Evolutionary conservation across 2,329 filamentous ascomycete genomes (phyloP).

Genomic region (Furcasterigmium sp.): DNA sequence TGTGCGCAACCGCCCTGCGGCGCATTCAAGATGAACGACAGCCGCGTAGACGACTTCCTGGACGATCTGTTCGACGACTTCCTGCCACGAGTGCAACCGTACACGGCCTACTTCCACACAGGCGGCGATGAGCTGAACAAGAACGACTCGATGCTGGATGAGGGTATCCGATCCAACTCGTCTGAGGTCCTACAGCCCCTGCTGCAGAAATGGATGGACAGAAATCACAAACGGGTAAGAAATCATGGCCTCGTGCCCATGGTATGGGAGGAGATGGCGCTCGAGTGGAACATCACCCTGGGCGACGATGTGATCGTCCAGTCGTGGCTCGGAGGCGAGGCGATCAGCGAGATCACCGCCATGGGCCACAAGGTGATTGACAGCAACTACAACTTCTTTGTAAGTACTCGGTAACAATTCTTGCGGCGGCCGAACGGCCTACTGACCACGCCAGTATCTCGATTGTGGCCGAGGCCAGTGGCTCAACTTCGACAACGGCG

Average conservation of each 20-base stretch:
- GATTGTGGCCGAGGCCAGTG: slow-evolving; percentile 79
- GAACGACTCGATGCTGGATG: slow-evolving; percentile 69
- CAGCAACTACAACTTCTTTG: slow-evolving; percentile 75
- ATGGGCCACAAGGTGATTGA: slow-evolving; percentile 67
- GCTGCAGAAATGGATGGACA: slow-evolving; percentile 71
- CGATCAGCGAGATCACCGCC: slow-evolving; percentile 54
- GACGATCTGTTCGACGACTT: slow-evolving; percentile 70
- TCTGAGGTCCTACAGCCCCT: slow-evolving; percentile 63
- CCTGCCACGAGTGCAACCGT: slow-evolving; percentile 64
- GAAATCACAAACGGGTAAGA: slow-evolving; percentile 61
- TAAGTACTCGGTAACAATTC: slow-evolving; percentile 41
- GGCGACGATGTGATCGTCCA: slow-evolving; percentile 70
- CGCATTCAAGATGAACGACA: slow-evolving; percentile 71
- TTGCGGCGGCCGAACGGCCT: too few species aligned
- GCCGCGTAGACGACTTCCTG: slow-evolving; percentile 65
- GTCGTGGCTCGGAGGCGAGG: slow-evolving; percentile 64
- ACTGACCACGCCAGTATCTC: slow-evolving; percentile 53
- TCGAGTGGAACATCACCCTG: slow-evolving; percentile 72
- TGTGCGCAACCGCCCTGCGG: slow-evolving; percentile 61
- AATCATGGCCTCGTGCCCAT: slow-evolving; percentile 63
- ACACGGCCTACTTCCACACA: slow-evolving; percentile 74
- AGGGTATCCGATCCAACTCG: slow-evolving; percentile 63
- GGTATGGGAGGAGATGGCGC: slow-evolving; percentile 84
- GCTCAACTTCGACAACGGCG: slow-evolving; percentile 63
- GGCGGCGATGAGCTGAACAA: slow-evolving; percentile 84